Evolutionary conservation across 2,329 filamentous ascomycete species (phyloP).

Genomic region (Diaporthe longicolla): DNA sequence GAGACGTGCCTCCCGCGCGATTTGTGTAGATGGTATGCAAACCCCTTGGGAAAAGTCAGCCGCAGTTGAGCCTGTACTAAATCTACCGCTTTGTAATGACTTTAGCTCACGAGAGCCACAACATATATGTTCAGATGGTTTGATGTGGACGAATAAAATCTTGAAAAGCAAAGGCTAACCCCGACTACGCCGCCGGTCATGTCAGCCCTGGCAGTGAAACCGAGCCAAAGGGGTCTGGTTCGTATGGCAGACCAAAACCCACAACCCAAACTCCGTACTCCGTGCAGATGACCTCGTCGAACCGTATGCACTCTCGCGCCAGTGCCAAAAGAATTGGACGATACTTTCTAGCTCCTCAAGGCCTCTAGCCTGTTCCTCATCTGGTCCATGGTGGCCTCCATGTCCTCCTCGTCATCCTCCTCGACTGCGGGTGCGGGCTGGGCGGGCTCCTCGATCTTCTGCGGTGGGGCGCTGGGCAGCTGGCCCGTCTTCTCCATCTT

Average conservation of each 20-base stretch:
- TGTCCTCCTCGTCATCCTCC: constrained; percentile 85
- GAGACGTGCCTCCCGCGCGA: background rate
- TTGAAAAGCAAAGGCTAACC: constrained; percentile 14
- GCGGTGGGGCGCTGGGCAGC: constrained; percentile 68
- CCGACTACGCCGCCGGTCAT: constrained; percentile 15
- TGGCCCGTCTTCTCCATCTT: constrained; percentile 76
- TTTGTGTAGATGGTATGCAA: background rate
- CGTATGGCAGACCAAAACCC: constrained; percentile 35
- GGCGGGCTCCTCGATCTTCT: constrained; percentile 64
- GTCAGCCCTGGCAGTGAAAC: background rate
- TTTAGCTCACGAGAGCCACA: background rate
- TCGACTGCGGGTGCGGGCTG: constrained; percentile 66
- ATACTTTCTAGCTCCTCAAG: constrained; percentile 79
- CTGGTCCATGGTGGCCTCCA: constrained; percentile 91
- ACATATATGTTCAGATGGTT: constrained; percentile 1
- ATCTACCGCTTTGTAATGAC: background rate
- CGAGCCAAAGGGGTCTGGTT: constrained; percentile 18
- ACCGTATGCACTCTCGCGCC: background rate
- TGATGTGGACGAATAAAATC: background rate
- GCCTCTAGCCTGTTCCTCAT: constrained; percentile 95
- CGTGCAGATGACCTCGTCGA: constrained; percentile 37
- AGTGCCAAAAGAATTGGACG: background rate
- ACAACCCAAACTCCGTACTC: constrained; percentile 40
- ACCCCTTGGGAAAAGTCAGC: background rate
- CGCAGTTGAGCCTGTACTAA: background rate